These are phyloP conservation scores for Stenocarpella maydis DNA, from an alignment of 2,329 filamentous ascomycete species.

Conservation along the genomic window DNA sequence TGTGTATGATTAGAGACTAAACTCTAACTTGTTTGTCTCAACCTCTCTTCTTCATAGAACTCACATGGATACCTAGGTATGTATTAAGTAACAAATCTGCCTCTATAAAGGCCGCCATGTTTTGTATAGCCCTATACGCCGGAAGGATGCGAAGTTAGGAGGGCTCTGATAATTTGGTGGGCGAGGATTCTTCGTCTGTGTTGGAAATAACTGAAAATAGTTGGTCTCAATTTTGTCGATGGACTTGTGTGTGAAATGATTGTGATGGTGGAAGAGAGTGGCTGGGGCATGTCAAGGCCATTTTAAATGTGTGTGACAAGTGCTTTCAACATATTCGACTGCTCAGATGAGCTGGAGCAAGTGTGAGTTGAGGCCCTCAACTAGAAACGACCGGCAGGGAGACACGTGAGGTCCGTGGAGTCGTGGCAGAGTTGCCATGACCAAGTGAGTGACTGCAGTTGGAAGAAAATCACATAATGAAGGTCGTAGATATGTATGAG, in stretches of 20 bases:
- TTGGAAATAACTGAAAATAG: not conserved
- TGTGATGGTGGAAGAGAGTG: not conserved
- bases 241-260: not conserved
- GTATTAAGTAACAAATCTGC: not conserved
- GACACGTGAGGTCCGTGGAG: not conserved
- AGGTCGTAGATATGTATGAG: not conserved
- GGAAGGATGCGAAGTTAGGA: not conserved
- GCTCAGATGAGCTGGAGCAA: not conserved
- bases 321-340: not conserved
- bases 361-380: not conserved
- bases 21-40: not conserved
- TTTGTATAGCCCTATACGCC: not conserved
- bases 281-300: not conserved
- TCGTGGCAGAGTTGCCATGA: not conserved
- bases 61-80: not conserved
- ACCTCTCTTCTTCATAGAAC: not conserved
- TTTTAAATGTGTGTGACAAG: not conserved
- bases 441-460: constrained; percentile 10
- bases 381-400: not conserved
- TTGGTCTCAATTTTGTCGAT: not conserved
- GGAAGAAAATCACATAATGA: not conserved
- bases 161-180: not conserved
- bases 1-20: not conserved
- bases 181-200: not conserved
- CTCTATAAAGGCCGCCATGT: not conserved